These are phyloP conservation scores for Crucibulum laeve DNA, from an alignment of 768 basidiomycete species.

Conservation along the genomic window DNA sequence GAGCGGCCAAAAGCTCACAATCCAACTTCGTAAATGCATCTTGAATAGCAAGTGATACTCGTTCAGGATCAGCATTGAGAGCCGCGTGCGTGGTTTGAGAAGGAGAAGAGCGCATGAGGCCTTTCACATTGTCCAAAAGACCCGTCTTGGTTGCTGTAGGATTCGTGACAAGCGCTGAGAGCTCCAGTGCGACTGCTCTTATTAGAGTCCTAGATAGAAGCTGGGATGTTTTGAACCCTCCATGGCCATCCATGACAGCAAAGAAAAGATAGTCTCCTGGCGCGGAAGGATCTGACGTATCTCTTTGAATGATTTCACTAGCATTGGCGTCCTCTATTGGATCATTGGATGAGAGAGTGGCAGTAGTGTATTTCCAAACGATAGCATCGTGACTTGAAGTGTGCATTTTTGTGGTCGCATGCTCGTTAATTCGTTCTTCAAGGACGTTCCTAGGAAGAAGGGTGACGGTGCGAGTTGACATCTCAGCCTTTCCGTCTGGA, in stretches of 20 bases:
- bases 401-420: constrained; percentile 43
- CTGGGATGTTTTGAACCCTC: constrained; percentile 78
- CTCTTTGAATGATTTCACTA: constrained; percentile 60
- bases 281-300: constrained; percentile 51
- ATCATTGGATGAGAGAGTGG: constrained; percentile 78
- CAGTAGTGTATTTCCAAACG: constrained; percentile 75
- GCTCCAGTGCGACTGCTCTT: constrained; percentile 75
- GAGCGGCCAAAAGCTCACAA: constrained; percentile 74
- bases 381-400: constrained; percentile 48
- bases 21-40: constrained; percentile 82
- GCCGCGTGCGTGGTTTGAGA: constrained; percentile 15
- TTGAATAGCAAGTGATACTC: constrained; percentile 65
- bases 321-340: constrained; percentile 90
- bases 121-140: constrained; percentile 32
- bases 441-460: constrained; percentile 52
- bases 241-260: constrained; percentile 88
- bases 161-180: constrained; percentile 48
- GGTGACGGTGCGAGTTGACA: constrained; percentile 47
- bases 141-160: constrained; percentile 24
- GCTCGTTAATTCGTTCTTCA: constrained; percentile 54
- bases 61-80: constrained; percentile 38
- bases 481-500: constrained; percentile 56
- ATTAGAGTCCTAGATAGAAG: constrained; percentile 82
- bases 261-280: constrained; percentile 81
- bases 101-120: constrained; percentile 30